Evolutionary conservation across 495 filamentous ascomycete species (phyloP).

Genomic region (Lophiotrema nucula): DNA sequence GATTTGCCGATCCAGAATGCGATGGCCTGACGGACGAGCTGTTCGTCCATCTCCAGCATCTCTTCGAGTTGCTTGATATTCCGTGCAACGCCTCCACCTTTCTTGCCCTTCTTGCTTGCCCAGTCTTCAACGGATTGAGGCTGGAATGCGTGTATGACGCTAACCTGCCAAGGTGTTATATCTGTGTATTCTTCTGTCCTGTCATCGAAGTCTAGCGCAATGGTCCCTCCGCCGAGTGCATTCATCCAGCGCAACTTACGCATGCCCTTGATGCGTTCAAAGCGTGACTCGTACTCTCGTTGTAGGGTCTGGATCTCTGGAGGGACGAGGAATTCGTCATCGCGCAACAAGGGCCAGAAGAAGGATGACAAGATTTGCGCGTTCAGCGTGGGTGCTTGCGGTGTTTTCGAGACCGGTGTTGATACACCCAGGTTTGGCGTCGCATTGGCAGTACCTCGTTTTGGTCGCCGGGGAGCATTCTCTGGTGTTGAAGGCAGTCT

Average conservation of each 20-base stretch:
- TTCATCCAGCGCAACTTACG: constrained; percentile 87
- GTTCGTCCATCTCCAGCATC: constrained; percentile 70
- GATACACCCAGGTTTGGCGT: constrained; percentile 1
- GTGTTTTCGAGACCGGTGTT: constrained; percentile 9
- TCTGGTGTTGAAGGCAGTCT: constrained; percentile 15
- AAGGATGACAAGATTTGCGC: constrained; percentile 86
- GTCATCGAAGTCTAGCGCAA: constrained; percentile 82
- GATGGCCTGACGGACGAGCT: constrained; percentile 73
- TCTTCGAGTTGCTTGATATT: constrained; percentile 62
- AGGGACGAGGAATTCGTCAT: constrained; percentile 74
- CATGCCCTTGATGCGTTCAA: constrained; percentile 72
- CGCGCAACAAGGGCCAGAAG: constrained; percentile 86
- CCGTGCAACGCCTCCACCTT: constrained; percentile 42
- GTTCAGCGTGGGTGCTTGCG: constrained; percentile 18
- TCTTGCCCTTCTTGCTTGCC: neutral
- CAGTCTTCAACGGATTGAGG: constrained; percentile 16
- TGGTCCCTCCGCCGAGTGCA: constrained; percentile 73
- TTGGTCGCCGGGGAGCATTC: constrained; percentile 9
- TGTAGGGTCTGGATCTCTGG: constrained; percentile 60
- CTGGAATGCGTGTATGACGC: constrained; percentile 84
- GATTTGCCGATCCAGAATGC: constrained; percentile 80
- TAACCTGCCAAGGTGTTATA: constrained; percentile 76
- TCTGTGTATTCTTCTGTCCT: constrained; percentile 71
- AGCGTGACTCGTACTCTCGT: constrained; percentile 69
- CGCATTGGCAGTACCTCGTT: constrained; percentile 1